Percentiles rank a stretch among this genome's conserved stretches.
phyloP scores from a whole-genome alignment of 2,329 filamentous ascomycete species.

The Epichloe sp. region DNA sequence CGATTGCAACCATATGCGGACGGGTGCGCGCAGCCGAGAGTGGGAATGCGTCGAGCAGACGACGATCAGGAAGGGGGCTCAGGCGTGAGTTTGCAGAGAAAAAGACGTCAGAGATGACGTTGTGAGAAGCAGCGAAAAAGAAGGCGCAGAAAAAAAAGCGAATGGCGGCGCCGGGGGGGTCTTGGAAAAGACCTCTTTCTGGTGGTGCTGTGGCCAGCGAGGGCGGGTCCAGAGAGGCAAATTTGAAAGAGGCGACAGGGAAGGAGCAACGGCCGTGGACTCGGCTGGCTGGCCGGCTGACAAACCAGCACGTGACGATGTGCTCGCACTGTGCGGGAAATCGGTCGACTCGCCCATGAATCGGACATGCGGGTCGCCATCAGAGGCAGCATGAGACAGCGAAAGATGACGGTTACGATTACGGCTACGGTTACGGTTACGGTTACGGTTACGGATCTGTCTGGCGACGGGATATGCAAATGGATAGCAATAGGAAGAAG shows the following conservation, averaged over 20 bases:
- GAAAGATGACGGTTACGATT: background rate
- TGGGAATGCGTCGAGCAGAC: conserved; percentile 17
- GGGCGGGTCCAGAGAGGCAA: background rate
- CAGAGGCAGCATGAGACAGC: background rate
- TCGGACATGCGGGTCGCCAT: background rate
- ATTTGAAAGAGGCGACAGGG: background rate
- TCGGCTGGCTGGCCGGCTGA: conserved; percentile 1
- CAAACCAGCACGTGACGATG: background rate
- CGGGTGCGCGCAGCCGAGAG: conserved; percentile 3
- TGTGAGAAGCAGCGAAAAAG: conserved; percentile 23
- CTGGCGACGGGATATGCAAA: background rate
- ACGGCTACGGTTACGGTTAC: too few relatives aligned
- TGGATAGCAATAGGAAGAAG: background rate
- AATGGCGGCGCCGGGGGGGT: conserved; percentile 15
- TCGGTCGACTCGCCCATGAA: conserved; percentile 2
- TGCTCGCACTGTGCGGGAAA: conserved; percentile 4
- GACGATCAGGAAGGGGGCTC: conserved; percentile 22
- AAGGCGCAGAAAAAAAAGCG: conserved; percentile 20
- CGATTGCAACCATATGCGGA: conserved; percentile 3
- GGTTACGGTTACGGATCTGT: background rate
- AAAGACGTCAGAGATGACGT: conserved; percentile 38
- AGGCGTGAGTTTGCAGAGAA: conserved; percentile 21
- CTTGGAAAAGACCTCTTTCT: background rate
- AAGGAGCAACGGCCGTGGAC: conserved; percentile 1
- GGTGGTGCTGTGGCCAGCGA: background rate